These are phyloP conservation scores for Fagopyrum homotropicum DNA, from an alignment of 148 eudicot species.

Conservation along the genomic window DNA sequence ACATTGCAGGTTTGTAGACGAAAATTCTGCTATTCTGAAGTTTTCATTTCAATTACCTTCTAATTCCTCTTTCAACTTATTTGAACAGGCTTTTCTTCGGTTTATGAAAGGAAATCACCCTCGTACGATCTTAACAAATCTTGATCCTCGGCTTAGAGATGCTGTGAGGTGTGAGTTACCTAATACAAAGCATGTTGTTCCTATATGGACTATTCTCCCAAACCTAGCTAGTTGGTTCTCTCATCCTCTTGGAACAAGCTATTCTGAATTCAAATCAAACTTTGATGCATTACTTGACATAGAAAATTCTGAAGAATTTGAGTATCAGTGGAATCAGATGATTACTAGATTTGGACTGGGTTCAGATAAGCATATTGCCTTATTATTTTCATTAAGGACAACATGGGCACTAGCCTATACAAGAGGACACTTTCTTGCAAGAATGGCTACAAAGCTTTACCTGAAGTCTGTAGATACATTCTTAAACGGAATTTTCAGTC, in stretches of 20 bases:
- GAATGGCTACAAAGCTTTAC: conserved; percentile 31
- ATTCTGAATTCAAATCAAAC: conserved; percentile 49
- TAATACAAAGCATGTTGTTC: conserved; percentile 47
- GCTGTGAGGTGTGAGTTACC: conserved; percentile 46
- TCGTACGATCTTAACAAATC: conserved; percentile 49
- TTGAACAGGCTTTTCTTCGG: conserved; percentile 40
- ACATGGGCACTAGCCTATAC: conserved; percentile 47
- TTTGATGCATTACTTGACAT: conserved; percentile 43
- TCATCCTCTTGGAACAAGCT: conserved; percentile 43
- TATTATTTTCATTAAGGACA: conserved; percentile 30
- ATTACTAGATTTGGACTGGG: conserved; percentile 46
- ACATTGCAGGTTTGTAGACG: conserved; percentile 50
- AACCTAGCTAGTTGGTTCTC: conserved; percentile 67
- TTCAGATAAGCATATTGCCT: conserved; percentile 47
- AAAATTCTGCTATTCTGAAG: conserved; percentile 12
- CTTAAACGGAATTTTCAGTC: conserved; percentile 38
- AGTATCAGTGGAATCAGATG: conserved; percentile 51
- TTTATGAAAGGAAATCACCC: conserved; percentile 63
- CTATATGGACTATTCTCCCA: conserved; percentile 40
- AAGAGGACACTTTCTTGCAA: conserved; percentile 53
- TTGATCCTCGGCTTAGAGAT: conserved; percentile 54
- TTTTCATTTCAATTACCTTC: background rate
- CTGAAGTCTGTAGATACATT: conserved; percentile 35
- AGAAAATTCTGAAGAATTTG: conserved; percentile 55
- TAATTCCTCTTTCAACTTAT: conserved; percentile 6